Evolutionary conservation across 2,329 filamentous ascomycete genomes (phyloP), one percentile per base, ranked within the genome.

Genomic region (Diaporthe sp.): DNA sequence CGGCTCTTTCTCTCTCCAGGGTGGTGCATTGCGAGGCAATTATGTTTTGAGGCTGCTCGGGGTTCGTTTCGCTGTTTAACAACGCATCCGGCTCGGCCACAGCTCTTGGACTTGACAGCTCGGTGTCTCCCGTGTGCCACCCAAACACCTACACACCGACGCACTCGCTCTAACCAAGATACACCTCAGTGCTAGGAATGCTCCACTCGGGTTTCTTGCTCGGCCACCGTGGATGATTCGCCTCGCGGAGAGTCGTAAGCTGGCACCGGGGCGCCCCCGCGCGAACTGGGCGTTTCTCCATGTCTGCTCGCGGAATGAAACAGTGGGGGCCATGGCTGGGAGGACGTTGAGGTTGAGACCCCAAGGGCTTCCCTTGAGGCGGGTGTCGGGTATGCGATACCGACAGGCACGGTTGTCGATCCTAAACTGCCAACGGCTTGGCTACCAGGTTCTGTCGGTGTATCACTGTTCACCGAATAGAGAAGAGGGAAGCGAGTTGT

Each of bases 391-490:
- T 54, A 54, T 52, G 64, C 64, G n/a, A 54, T 54, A 68, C 64
- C 64, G 64, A 68, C 64, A 68, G 64, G 64, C 64, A 54, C 64
- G 64, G 64, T 40, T 68, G 64, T 68, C 33, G 64, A 68, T 68
- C 64, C 64, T 22, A 68, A 68, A 68, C 64, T 68, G 64, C 47
- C 64, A 68, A 68, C 64, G 45, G 64, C 64, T 68, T 68, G 64
- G 64, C 64, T 54, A 15, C 45, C 64, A 52, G 64, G 30, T 30
- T 28, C 47, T 54, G 64, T 68, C 64, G 64, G 47, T 68, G 64
- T 68, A 54, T 40, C 47, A 68, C 33, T 38, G 30, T 38, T 54
- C 64, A 68, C 64, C 47, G 64, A 68, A 68, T 22, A 22, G 17
- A 54, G 64, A 50, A 40, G 45, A 54, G 45, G 64, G 64, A 40